Conservation (phyloP, 2,329 filamentous ascomycete species). For the Neofusicoccum laricinum region DNA sequence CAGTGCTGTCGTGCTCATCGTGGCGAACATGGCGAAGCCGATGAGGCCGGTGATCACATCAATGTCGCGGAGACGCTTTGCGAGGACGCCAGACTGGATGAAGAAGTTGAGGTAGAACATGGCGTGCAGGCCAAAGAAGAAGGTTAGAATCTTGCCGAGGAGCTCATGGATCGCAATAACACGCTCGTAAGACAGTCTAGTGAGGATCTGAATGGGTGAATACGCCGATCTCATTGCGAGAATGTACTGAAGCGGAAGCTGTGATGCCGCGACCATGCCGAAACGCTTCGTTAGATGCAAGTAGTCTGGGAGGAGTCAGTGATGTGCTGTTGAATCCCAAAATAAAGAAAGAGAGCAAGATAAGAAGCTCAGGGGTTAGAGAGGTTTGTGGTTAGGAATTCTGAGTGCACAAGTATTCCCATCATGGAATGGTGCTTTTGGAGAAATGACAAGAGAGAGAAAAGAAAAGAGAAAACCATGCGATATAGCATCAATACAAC, state of each 20-base stretch:
- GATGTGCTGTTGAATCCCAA: neutral
- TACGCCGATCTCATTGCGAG: constrained; percentile 52
- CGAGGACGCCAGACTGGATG: constrained; percentile 47
- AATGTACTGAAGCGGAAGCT: constrained; percentile 58
- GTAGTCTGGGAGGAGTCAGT: constrained; percentile 49
- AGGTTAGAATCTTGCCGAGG: constrained; percentile 53
- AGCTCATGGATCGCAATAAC: constrained; percentile 52
- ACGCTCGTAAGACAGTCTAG: constrained; percentile 52
- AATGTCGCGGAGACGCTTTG: constrained; percentile 53
- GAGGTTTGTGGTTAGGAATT: no score
- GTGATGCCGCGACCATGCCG: constrained; percentile 58
- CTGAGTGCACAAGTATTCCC: no score
- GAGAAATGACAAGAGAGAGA: neutral
- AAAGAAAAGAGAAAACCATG: neutral
- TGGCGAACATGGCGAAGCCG: constrained; percentile 44
- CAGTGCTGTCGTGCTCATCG: constrained; percentile 49
- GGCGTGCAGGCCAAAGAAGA: constrained; percentile 53
- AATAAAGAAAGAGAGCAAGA: neutral
- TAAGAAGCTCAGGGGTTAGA: no score
- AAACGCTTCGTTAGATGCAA: constrained; percentile 63
- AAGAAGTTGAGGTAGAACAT: constrained; percentile 59
- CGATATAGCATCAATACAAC: no score
- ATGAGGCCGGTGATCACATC: constrained; percentile 58
- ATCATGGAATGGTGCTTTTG: no score
- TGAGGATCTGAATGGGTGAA: constrained; percentile 51